Percentiles rank a stretch among this genome's conserved stretches.
These are phyloP conservation scores for Pythium utonaiense DNA, from an alignment of 352 stramenopile species.

Conservation along the genomic window DNA sequence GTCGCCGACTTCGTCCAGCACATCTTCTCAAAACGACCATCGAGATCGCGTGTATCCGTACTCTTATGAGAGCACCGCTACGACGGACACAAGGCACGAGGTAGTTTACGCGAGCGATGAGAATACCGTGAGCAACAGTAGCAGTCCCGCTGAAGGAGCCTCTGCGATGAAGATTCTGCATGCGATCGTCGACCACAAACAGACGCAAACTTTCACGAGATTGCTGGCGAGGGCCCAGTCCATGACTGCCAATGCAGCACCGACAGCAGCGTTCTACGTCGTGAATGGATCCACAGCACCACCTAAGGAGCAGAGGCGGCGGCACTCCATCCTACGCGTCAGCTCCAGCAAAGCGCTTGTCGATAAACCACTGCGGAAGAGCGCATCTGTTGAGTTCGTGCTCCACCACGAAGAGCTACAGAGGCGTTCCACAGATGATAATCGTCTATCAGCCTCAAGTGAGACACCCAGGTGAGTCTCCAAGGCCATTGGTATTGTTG, in stretches of 20 bases:
- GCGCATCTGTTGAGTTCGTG: constrained; percentile 67
- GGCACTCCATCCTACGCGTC: constrained; percentile 65
- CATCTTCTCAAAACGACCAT: constrained; percentile 12
- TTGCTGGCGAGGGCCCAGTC: constrained; percentile 12
- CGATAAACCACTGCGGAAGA: constrained; percentile 47
- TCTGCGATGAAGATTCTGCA: neutral
- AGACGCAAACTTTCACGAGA: constrained; percentile 3
- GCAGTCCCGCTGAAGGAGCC: neutral
- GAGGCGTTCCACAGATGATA: constrained; percentile 28
- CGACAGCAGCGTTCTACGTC: neutral
- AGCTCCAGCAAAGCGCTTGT: constrained; percentile 30
- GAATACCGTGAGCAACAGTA: neutral
- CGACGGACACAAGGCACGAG: neutral
- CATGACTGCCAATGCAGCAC: constrained; percentile 6
- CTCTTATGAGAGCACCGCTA: neutral
- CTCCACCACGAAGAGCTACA: constrained; percentile 40
- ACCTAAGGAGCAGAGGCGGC: constrained; percentile 8
- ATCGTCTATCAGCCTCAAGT: constrained; percentile 30
- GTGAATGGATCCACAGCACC: neutral
- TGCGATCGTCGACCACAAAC: neutral
- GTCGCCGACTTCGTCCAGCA: constrained; percentile 7
- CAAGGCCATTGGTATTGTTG: too few relatives aligned
- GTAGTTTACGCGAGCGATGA: neutral
- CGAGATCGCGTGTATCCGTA: constrained; percentile 14
- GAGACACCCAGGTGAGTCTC: constrained; percentile 39